Evolutionary conservation across 192 early-diverging fungal species (phyloP).

Genomic region (Globomyces pollinis-pini): DNA sequence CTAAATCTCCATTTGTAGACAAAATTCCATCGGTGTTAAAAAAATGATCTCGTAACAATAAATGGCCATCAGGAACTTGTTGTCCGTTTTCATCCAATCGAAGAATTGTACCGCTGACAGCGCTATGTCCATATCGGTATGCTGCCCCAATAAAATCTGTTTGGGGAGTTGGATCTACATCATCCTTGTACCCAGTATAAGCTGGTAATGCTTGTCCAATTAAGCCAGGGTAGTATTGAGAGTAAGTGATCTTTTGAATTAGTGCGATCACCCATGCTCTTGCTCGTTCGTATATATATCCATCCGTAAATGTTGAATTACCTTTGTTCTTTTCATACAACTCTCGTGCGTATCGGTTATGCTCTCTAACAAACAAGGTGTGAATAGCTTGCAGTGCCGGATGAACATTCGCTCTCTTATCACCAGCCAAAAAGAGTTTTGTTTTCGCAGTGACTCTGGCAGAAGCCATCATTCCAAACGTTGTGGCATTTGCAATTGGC

Average conservation of each 20-base stretch:
- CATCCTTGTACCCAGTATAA: conserved; percentile 27
- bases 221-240: conserved; percentile 27
- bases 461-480: conserved; percentile 10
- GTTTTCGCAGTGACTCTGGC: conserved; percentile 14
- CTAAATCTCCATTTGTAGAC: conserved; percentile 10
- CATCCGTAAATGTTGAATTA: conserved; percentile 23
- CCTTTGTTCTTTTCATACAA: conserved; percentile 6
- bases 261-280: conserved; percentile 38
- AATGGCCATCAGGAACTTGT: conserved; percentile 13
- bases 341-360: conserved; percentile 30
- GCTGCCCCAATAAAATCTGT: conserved; percentile 29
- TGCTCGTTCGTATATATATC: conserved; percentile 25
- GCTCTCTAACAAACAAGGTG: conserved; percentile 24
- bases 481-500: neutral
- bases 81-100: conserved; percentile 21
- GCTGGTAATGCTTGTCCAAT: conserved; percentile 16
- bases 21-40: conserved; percentile 8
- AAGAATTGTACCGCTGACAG: conserved; percentile 12
- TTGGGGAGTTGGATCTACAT: conserved; percentile 22
- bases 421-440: conserved; percentile 15
- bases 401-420: neutral
- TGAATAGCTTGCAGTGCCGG: neutral
- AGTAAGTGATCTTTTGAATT: conserved; percentile 28
- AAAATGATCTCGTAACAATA: conserved; percentile 12
- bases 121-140: conserved; percentile 32